A percentile compares a stretch with the other conserved stretches of the same genome.
Evolutionary conservation across 2,329 filamentous ascomycete species (phyloP).

Genomic region (Ustulina deusta): DNA sequence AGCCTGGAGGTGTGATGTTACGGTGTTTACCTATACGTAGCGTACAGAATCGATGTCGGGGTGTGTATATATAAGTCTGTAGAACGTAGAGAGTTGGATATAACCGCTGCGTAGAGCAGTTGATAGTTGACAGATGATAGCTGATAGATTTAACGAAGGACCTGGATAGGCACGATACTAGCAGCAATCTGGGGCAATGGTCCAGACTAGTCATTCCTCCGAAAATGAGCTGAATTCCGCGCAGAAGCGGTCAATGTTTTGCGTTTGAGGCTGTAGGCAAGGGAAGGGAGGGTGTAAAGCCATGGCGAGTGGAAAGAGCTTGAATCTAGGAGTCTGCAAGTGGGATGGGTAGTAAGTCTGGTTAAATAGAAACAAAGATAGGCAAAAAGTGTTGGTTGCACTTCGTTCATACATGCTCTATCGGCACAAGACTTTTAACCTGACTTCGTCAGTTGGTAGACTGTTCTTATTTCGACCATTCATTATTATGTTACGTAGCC

Average conservation of each 20-base stretch:
- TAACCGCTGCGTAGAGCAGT: not conserved
- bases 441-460: not conserved
- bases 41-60: not conserved
- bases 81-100: not conserved
- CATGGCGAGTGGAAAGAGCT: not conserved
- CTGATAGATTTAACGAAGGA: not conserved
- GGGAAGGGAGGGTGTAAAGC: not conserved
- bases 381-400: not conserved
- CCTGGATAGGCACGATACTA: no score
- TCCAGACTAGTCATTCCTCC: no score
- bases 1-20: constrained; percentile 8
- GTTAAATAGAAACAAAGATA: not conserved
- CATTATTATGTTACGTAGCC: no score
- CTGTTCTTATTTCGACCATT: not conserved
- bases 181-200: no score
- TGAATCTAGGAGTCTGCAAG: not conserved
- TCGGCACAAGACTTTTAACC: not conserved
- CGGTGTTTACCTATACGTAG: constrained; percentile 21
- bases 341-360: not conserved
- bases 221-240: no score
- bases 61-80: constrained; percentile 21
- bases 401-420: not conserved
- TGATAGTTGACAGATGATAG: constrained; percentile 17
- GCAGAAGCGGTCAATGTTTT: no score
- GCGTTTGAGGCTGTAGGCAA: not conserved